Conservation (phyloP, 2,329 filamentous ascomycete genomes). For the Aspergillus unguis region DNA sequence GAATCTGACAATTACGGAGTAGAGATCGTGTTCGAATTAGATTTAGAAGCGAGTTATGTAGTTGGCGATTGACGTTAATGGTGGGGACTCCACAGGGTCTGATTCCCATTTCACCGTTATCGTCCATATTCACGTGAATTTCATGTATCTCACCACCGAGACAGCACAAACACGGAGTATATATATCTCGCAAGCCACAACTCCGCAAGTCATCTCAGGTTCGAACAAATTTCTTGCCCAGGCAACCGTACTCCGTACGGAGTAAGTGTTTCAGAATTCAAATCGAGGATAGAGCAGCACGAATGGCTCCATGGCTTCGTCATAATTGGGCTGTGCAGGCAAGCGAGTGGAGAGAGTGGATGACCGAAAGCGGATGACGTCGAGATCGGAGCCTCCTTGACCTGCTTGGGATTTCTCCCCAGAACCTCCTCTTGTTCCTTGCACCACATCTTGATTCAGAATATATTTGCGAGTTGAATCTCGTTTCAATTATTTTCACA, state of each 20-base stretch:
- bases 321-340: constrained; percentile 9
- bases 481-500: neutral
- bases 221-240: no score
- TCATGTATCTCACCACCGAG: no score
- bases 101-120: neutral
- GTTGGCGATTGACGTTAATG: neutral
- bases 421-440: constrained; percentile 1
- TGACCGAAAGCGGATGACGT: constrained; percentile 7
- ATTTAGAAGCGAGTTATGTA: neutral
- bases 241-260: no score
- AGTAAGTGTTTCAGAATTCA: neutral
- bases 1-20: no score
- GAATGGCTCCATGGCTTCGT: neutral
- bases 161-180: no score
- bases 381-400: constrained; percentile 10
- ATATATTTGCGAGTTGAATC: neutral
- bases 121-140: neutral
- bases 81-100: neutral
- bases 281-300: neutral
- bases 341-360: constrained; percentile 1
- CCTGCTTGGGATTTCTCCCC: constrained; percentile 1
- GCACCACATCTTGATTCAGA: neutral
- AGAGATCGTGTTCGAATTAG: neutral
- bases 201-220: no score
- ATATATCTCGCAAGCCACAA: no score